Conservation (phyloP, 768 basidiomycete species). For the Rossbeevera mucosa region DNA sequence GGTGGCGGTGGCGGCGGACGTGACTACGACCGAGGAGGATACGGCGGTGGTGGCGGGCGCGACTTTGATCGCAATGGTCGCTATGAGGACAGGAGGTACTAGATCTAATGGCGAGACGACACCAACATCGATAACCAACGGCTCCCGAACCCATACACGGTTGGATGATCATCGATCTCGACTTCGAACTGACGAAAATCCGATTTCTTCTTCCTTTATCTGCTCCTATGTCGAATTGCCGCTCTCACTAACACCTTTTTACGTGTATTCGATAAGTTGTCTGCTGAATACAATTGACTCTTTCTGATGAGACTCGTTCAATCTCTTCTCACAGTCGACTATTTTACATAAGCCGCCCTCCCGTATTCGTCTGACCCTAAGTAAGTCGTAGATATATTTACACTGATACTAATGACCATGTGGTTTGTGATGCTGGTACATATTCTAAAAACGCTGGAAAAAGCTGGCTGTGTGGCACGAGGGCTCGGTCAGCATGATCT, state of each 20-base stretch:
- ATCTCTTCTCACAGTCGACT: too few species aligned
- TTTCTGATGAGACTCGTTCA: too few species aligned
- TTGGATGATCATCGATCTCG: not conserved
- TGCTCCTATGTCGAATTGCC: not conserved
- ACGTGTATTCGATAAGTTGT: constrained; percentile 24
- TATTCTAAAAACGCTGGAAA: too few species aligned
- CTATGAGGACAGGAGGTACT: constrained; percentile 44
- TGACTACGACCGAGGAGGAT: constrained; percentile 34
- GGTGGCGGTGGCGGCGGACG: constrained; percentile 31
- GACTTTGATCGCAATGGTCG: constrained; percentile 38
- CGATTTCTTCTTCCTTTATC: not conserved
- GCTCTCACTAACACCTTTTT: constrained; percentile 3
- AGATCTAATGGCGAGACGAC: constrained; percentile 9
- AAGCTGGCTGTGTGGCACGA: too few species aligned
- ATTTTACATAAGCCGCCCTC: too few species aligned
- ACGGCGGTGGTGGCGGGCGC: constrained; percentile 28
- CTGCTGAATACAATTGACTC: constrained; percentile 18
- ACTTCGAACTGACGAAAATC: constrained; percentile 2
- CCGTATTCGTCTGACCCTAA: too few species aligned
- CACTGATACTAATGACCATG: too few species aligned
- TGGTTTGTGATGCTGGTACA: too few species aligned
- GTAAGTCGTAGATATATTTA: too few species aligned
- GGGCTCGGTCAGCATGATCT: too few species aligned
- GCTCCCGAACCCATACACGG: not conserved
- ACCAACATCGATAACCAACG: not conserved